Evolutionary conservation across 306 rosid genomes (phyloP).

Genomic region (Cicer chorassanicum): DNA sequence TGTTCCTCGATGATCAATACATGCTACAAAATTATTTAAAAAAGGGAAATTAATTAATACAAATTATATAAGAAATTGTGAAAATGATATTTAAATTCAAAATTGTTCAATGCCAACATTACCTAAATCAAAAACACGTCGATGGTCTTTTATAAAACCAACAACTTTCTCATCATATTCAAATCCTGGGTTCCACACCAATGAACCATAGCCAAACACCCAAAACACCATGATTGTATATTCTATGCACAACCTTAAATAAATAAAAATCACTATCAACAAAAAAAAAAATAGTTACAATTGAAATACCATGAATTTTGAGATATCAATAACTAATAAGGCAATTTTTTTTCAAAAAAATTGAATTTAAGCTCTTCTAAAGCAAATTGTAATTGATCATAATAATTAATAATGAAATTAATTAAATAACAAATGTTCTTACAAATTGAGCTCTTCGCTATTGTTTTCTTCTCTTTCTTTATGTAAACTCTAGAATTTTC

Average conservation of each 20-base stretch:
- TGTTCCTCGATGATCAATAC: slow-evolving; percentile 90
- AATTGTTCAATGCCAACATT: not conserved
- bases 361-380: no score
- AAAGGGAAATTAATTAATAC: not conserved
- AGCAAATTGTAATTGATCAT: no score
- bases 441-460: not conserved
- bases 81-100: not conserved
- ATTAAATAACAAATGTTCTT: no score
- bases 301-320: no score
- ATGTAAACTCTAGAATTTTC: no score
- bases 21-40: slow-evolving; percentile 51
- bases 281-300: not conserved
- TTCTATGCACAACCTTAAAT: not conserved
- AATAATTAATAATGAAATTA: no score
- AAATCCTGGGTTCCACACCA: slow-evolving; percentile 94
- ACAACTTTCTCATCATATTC: slow-evolving; percentile 75
- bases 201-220: slow-evolving; percentile 94
- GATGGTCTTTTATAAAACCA: slow-evolving; percentile 81
- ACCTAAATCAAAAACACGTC: slow-evolving; percentile 95
- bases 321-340: no score
- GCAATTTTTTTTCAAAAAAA: no score
- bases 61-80: not conserved
- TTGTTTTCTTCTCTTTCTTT: not conserved
- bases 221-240: slow-evolving; percentile 78
- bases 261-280: not conserved